Base-by-base conservation (phyloP, 305 asterid genomes). In the Lippia alba region DNA sequence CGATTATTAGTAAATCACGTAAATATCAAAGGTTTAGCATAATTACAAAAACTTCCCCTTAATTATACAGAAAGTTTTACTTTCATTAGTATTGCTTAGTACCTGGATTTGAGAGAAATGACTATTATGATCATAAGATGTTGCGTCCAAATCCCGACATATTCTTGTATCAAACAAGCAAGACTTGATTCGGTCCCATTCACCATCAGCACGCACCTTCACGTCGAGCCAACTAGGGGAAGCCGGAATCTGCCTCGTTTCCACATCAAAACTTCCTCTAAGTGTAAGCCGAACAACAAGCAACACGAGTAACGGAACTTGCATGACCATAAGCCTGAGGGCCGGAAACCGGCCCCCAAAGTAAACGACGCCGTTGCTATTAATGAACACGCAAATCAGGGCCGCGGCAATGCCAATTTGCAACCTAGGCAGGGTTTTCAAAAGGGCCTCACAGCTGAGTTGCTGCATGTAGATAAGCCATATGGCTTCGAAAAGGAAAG, bases 141-240 rank as follows among this genome's bases (percentile, higher is more conserved):
- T 70, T 0, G 74, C 17, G 7, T 61, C 46, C 74, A 80, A 76
- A 64, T 75, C 78, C 30, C 41, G 57, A 67, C 87, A 83, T 30
- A 61, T 66, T 20, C 55, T 70, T 7, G 80, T 55, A 16, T 60
- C 67, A 34, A 75, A 78, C 66, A 78, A 72, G 78, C 87, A 83
- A 34, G 83, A 40, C 40, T 80, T 83, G 60, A 83, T 73, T 19
- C 33, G 63, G 6, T 46, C 45, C 87, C 87, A 83, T 3, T 49
- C 74, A 7, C 60, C 19, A n/a, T 53, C 64, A 2, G 53, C 15
- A 2, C 33, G 64, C 55, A 83, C 83, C 40, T 64, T 68, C 61
- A 46, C 12, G 44, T 57, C 66, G 10, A 80, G 73, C 87, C 85
- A 80, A 51, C 41, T 19, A 2, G 83, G 85, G 6, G 85, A 80